phyloP scores from a whole-genome alignment of 805 yeast genomes.

The Metschnikowia reukaufii region DNA sequence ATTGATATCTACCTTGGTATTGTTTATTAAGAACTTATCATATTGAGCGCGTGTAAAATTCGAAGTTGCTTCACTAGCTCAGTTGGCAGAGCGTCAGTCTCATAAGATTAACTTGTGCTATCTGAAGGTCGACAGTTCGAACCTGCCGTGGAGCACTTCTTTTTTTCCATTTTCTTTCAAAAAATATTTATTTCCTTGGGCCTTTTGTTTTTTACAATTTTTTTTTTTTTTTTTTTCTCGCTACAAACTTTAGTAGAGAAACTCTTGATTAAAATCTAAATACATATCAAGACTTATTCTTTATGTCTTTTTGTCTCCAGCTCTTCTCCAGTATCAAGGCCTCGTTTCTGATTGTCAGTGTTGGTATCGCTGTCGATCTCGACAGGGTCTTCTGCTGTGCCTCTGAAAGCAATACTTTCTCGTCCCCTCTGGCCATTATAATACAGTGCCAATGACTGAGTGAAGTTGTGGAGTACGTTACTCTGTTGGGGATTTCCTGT shows the following conservation, averaged over 20 bases:
- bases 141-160: constrained; percentile 45
- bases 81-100: constrained; percentile 28
- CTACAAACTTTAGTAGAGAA: neutral
- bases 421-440: neutral
- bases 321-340: neutral
- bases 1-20: too few relatives aligned
- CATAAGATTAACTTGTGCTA: constrained; percentile 29
- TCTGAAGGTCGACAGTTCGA: constrained; percentile 51
- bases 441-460: too few relatives aligned
- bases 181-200: neutral
- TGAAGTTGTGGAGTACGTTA: neutral
- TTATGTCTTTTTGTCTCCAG: constrained; percentile 1
- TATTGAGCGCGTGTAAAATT: too few relatives aligned
- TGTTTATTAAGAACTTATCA: too few relatives aligned
- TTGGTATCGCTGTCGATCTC: constrained; percentile 9
- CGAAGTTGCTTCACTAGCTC: constrained; percentile 23
- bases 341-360: constrained; percentile 1
- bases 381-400: constrained; percentile 9
- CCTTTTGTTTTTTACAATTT: neutral
- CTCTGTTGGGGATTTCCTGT: too few relatives aligned
- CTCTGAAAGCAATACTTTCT: neutral
- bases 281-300: too few relatives aligned
- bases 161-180: constrained; percentile 11
- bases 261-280: too few relatives aligned
- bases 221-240: neutral